These are phyloP conservation scores for Zelonia costaricensis DNA, from an alignment of 208 protist species.

Conservation along the genomic window DNA sequence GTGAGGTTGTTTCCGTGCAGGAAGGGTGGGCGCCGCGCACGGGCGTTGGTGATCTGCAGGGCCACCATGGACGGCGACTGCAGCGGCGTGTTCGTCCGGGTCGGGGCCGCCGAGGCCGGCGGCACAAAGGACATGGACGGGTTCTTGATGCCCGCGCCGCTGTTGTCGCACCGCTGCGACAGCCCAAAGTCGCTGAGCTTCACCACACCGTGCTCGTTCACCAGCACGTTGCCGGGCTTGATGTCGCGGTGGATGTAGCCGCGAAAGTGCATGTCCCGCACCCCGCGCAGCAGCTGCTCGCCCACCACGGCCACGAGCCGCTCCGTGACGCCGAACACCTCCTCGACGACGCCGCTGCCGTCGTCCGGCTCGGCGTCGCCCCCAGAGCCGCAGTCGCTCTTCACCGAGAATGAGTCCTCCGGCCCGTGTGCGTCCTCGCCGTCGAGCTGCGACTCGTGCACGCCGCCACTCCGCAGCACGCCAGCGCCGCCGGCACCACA, in stretches of 20 bases:
- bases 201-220: slow-evolving; percentile 56
- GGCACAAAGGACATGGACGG: slow-evolving; percentile 20
- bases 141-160: slow-evolving; percentile 28
- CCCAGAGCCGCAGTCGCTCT: slow-evolving; percentile 29
- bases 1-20: not conserved
- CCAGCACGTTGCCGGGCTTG: slow-evolving; percentile 90
- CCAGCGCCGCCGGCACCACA: not conserved
- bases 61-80: slow-evolving; percentile 16
- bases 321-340: slow-evolving; percentile 64
- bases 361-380: slow-evolving; percentile 26
- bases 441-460: not conserved
- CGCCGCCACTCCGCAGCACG: not conserved
- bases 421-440: slow-evolving; percentile 9
- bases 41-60: slow-evolving; percentile 2
- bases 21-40: not conserved
- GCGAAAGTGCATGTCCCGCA: slow-evolving; percentile 85
- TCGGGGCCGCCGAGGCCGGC: slow-evolving; percentile 18
- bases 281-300: slow-evolving; percentile 79
- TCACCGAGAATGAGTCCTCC: slow-evolving; percentile 26
- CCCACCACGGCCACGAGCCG: slow-evolving; percentile 80
- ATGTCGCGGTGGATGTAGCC: slow-evolving; percentile 92
- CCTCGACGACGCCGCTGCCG: slow-evolving; percentile 39
- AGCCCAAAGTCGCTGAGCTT: slow-evolving; percentile 98
- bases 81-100: slow-evolving; percentile 37
- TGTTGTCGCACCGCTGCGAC: slow-evolving; percentile 58